These are phyloP conservation scores for Ustilago lituana DNA, from an alignment of 1,284 basidiomycete genomes.

Conservation along the genomic window DNA sequence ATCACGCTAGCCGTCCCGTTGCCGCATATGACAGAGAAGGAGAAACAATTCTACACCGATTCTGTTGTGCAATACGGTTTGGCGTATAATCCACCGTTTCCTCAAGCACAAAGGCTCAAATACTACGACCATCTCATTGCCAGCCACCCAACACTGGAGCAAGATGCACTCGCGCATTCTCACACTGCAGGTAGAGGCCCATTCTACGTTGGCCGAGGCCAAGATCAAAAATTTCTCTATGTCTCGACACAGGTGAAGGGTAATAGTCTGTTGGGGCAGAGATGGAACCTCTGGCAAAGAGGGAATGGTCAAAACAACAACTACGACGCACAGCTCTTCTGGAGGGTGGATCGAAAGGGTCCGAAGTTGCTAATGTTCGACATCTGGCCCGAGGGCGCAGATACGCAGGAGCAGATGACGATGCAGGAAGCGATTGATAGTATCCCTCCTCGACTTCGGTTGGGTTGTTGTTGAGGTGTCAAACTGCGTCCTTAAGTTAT, in stretches of 20 bases:
- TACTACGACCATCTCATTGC: constrained; percentile 2
- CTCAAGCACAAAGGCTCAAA: neutral
- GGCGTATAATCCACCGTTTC: neutral
- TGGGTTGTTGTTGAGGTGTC: neutral
- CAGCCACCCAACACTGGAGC: constrained; percentile 3
- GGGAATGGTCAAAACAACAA: neutral
- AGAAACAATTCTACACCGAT: no score
- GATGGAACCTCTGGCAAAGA: constrained; percentile 10
- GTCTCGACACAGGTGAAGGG: constrained; percentile 3
- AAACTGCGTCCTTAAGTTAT: no score
- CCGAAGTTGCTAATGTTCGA: constrained; percentile 6
- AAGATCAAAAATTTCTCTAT: neutral
- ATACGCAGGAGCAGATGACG: neutral
- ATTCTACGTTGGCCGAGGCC: neutral
- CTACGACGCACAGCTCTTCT: constrained; percentile 12
- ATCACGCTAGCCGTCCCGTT: neutral
- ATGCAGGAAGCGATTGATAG: constrained; percentile 9
- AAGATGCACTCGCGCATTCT: constrained; percentile 5
- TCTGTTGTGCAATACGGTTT: no score
- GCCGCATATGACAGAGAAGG: neutral
- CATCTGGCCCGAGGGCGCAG: constrained; percentile 3
- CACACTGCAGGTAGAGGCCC: neutral
- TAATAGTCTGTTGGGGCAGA: neutral
- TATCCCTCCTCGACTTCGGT: neutral
- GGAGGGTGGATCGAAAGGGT: constrained; percentile 3